Percentiles rank a stretch among this genome's conserved stretches.
Evolutionary conservation across 176 grass and related monocot species (phyloP).

Genomic region (Oryza coarctata): DNA sequence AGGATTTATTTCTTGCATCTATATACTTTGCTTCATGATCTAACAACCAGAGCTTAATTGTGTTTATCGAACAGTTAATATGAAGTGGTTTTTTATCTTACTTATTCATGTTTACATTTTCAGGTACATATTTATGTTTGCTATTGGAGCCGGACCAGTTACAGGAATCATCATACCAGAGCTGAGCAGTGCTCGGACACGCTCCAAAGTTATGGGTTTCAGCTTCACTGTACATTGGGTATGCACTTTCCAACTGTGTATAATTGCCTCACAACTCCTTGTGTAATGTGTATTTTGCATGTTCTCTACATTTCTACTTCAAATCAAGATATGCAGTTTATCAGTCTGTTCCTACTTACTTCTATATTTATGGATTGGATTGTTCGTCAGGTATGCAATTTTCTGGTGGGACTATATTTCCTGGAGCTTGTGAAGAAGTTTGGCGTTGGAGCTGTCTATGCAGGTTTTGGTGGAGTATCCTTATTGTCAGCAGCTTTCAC

Average conservation of each 20-base stretch:
- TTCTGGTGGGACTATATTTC: conserved; percentile 94
- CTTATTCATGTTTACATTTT: conserved; percentile 30
- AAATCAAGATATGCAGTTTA: conserved; percentile 17
- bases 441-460: conserved; percentile 86
- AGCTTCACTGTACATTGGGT: conserved; percentile 97
- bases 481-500: conserved; percentile 71
- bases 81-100: neutral
- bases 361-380: conserved; percentile 19
- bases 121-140: conserved; percentile 96
- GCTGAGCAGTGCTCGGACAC: conserved; percentile 71
- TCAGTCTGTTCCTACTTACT: neutral
- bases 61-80: conserved; percentile 10
- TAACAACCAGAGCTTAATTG: conserved; percentile 23
- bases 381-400: conserved; percentile 76
- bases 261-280: neutral
- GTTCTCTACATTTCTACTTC: neutral
- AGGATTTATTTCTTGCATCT: neutral
- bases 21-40: neutral
- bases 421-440: conserved; percentile 84
- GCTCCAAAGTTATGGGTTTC: conserved; percentile 94
- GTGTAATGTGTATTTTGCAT: conserved; percentile 9
- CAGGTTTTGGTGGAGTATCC: conserved; percentile 74
- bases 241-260: conserved; percentile 17
- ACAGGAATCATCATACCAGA: conserved; percentile 97
- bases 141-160: conserved; percentile 87